Conservation (phyloP, 2,329 filamentous ascomycete species). For the Fusarium sp. region DNA sequence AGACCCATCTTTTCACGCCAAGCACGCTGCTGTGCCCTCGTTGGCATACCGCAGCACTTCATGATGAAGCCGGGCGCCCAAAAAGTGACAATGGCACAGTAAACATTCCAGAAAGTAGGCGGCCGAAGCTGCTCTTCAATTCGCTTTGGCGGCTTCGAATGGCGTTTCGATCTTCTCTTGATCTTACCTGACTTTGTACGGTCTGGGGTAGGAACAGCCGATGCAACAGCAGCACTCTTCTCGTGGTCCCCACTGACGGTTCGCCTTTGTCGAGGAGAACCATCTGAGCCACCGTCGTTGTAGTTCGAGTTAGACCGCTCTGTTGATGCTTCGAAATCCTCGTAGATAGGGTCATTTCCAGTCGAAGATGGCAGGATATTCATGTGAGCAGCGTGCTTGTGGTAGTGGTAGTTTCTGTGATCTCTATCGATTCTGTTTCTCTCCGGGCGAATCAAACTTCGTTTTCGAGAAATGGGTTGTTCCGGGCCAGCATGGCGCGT, state of each 20-base stretch:
- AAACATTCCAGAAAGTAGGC: slow-evolving; percentile 92
- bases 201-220: slow-evolving; percentile 50
- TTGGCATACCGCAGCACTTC: slow-evolving; percentile 84
- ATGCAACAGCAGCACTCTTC: slow-evolving; percentile 46
- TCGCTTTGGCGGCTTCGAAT: slow-evolving; percentile 60
- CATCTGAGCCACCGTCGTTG: slow-evolving; percentile 59
- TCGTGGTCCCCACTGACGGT: slow-evolving; percentile 49
- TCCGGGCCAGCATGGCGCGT: slow-evolving; percentile 46
- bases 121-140: slow-evolving; percentile 76
- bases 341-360: slow-evolving; percentile 87
- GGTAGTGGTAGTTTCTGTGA: slow-evolving; percentile 95
- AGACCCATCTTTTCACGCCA: slow-evolving; percentile 99
- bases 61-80: slow-evolving; percentile 91
- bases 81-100: slow-evolving; percentile 93
- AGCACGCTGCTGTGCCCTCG: slow-evolving; percentile 87
- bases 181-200: slow-evolving; percentile 69
- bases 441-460: slow-evolving; percentile 90
- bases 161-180: slow-evolving; percentile 64
- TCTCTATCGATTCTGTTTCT: slow-evolving; percentile 84
- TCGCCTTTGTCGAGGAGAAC: slow-evolving; percentile 55
- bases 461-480: slow-evolving; percentile 72
- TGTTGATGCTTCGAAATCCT: slow-evolving; percentile 76
- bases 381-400: slow-evolving; percentile 95
- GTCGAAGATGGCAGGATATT: slow-evolving; percentile 88
- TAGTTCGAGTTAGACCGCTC: slow-evolving; percentile 62